Base-by-base conservation (phyloP, 2,329 filamentous ascomycete genomes). In the Colletotrichum sidae region DNA sequence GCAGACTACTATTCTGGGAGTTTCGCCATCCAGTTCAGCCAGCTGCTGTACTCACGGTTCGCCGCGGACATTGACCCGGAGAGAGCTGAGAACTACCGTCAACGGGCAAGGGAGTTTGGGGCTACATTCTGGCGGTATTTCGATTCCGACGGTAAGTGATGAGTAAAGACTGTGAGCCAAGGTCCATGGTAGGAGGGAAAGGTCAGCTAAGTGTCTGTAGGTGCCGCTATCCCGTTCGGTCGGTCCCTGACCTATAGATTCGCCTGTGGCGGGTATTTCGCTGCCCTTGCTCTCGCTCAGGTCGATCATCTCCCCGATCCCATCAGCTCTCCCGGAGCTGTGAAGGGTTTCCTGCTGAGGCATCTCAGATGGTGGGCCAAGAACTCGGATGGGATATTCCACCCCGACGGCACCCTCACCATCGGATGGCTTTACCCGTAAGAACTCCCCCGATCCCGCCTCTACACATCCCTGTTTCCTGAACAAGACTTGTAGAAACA, bases 1-100 rank as follows among this genome's bases (percentile, higher is more conserved):
- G 82, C 78, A 0, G 83, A 85, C 55, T 85, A 85, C 69, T 86
- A 86, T 59, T 85, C 83, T 1, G 83, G 83, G 0, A 85, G 83
- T 50, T 86, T 86, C 59, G 83, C 83, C 0, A 83, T 86, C 8
- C 83, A 85, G 59, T 85, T 84, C 39, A 79, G 77, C 2, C 83
- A 85, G 62, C 70, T 85, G 3, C 71, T 84, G 0, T 86, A 82
- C 64, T 73, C 77, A 0, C 79, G 77, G 8, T 80, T 82, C 64
- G 81, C 80, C 0, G 63, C 68, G 0, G 78, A 83, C 13, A 46
- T 81, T 3, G 82, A 85, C 53, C 72, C 75, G 0, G 67, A 71
- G 37, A 72, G 83, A 17, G 76, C 75, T 4, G 72, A 72, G 10
- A 67, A 61, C 8, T 85, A 81, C 68, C 73, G 72, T 35, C 64